Base-by-base conservation (phyloP, 1,284 basidiomycete genomes). In the Puccinia novopanici region DNA sequence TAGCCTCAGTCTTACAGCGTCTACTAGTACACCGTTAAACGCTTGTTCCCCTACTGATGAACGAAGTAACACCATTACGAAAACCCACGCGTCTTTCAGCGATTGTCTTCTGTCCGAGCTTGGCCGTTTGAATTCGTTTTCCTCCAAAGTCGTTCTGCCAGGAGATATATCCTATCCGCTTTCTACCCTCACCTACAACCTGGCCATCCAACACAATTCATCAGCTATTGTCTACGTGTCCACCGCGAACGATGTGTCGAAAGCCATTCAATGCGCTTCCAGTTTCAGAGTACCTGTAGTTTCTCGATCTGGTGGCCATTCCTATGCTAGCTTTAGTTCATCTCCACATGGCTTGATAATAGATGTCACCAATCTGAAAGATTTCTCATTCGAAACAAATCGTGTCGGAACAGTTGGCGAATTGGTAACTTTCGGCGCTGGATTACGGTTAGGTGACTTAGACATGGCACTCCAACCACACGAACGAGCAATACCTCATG, bases 261-360 rank as follows among this genome's bases (percentile, higher is more conserved):
- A 81, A 12, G 84, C 84, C 0, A 83, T 87, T 2, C 65, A 74
- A 0, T 86, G 85, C 80, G 85, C 83, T 63, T 75, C 82, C 9
- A 24, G 12, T 27, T 59, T 76, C 50, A 78, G 79, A 30, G 75
- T 83, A 37, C 63, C 84, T 40, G 84, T 86, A 40, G 82, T 83
- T 19, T 85, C 86, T 6, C 80, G 86, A 10, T 84, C 84, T 27
- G 86, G 86, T 6, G 86, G 86, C 3, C 86, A 87, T 65, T 84
- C 83, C 4, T 87, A 86, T 68, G 85, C 83, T 13, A 83, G 84
- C 5, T 83, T 67, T 73, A 83, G 84, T 13, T 84, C 83, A 42
- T 86, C 83, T 42, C 83, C 85, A 3, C 82, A 85, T 19, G 83
- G 84, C 3, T 63, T 85, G 37, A 82, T 85, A 45, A 82, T 83